Conservation (phyloP, 1,284 basidiomycete species). For the Apiotrichum montevideense region DNA sequence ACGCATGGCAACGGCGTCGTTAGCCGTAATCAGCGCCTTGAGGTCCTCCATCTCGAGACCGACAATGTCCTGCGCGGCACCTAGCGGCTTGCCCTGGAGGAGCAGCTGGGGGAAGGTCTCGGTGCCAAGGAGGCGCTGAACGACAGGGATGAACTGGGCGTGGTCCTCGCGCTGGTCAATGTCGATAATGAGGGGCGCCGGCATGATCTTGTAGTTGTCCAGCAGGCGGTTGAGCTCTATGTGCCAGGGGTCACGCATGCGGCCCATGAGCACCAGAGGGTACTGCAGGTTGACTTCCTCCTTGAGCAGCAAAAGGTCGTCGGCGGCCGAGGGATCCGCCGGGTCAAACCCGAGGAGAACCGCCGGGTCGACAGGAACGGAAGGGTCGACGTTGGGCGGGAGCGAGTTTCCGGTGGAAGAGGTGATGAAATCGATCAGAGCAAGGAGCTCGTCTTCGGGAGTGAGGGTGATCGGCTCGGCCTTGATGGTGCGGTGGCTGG, state of each 20-base stretch:
- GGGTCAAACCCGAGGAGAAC: slow-evolving; percentile 79
- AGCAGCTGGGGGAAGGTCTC: slow-evolving; percentile 63
- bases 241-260: slow-evolving; percentile 53
- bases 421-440: slow-evolving; percentile 65
- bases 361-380: slow-evolving; percentile 63
- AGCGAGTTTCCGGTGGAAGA: slow-evolving; percentile 72
- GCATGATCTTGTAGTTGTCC: slow-evolving; percentile 57
- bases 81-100: slow-evolving; percentile 59
- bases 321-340: slow-evolving; percentile 53
- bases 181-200: slow-evolving; percentile 65
- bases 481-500: not conserved
- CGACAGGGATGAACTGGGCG: slow-evolving; percentile 50
- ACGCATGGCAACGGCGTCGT: slow-evolving; percentile 52
- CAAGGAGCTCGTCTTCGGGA: slow-evolving; percentile 62
- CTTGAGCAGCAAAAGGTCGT: slow-evolving; percentile 39
- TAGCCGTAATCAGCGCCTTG: slow-evolving; percentile 51
- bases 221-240: slow-evolving; percentile 64
- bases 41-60: slow-evolving; percentile 53
- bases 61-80: slow-evolving; percentile 55
- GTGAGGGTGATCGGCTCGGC: slow-evolving; percentile 6
- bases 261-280: slow-evolving; percentile 70
- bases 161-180: slow-evolving; percentile 61
- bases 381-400: slow-evolving; percentile 59
- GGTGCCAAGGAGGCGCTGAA: slow-evolving; percentile 55
- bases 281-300: slow-evolving; percentile 60